Base-by-base conservation (phyloP, 2,329 filamentous ascomycete species). In the Xylariaceae sp. region DNA sequence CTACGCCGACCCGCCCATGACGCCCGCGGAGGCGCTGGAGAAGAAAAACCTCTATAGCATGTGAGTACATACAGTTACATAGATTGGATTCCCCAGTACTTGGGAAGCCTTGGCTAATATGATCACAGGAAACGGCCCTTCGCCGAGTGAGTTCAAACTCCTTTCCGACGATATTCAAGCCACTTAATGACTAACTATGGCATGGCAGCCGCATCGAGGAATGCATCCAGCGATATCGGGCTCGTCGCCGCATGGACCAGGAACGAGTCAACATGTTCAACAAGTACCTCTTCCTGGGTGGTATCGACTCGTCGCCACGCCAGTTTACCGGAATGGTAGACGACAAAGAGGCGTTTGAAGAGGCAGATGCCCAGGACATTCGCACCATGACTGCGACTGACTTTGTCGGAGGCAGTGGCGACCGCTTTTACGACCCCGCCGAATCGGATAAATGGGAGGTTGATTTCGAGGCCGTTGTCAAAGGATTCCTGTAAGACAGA, bases 241-340 rank as follows among this genome's bases (percentile, higher is more conserved):
- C 76, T 24, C 84, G 81, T 32, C 83, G 89, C 21, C 88, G 85
- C 48, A 74, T 95, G 42, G 76, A 84, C 42, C 61, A 68, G 9
- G 68, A 77, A 3, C 78, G 79, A 16, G 61, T 69, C 4, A 67
- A 73, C 13, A 66, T 88, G 23, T 92, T 98, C 63, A 73, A 77
- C 54, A 85, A 85, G 48, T 95, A 92, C 56, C 75, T 97, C 41
- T 73, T 77, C 24, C 83, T 90, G 31, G 92, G 92, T 3, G 90
- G 92, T 3, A 74, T 98, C 28, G 81, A 88, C 30, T 67, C 73
- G 6, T 59, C 54, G 9, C 62, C 59, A 9, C 67, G 68, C 21
- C 64, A 70, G 49, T 94, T 89, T 53, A 75, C 65, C 17, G 73
- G 83, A 1, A 64, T 82, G 6, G 71, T 74, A 26, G 65, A 69